These are phyloP conservation scores for Wickerhamomyces sp. DNA, from an alignment of 1,139 yeast species.

Conservation along the genomic window DNA sequence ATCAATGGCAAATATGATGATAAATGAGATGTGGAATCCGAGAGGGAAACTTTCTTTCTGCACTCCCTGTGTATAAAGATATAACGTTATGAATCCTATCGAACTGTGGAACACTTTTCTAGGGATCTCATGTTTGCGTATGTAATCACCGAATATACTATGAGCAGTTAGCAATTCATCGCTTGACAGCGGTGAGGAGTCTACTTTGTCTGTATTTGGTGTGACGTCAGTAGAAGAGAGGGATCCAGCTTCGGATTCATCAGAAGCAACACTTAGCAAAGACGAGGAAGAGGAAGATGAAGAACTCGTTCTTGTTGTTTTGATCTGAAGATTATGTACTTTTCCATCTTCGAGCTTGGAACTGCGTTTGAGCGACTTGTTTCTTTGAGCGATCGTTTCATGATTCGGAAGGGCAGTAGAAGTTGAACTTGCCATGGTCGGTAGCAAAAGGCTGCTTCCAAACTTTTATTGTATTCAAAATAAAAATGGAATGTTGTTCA, in stretches of 20 bases:
- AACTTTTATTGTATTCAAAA: too few species aligned
- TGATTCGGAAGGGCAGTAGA: slow-evolving; percentile 5
- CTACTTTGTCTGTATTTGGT: slow-evolving; percentile 6
- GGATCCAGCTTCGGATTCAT: neutral
- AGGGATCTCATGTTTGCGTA: slow-evolving; percentile 81
- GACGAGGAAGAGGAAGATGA: slow-evolving; percentile 5
- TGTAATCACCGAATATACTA: slow-evolving; percentile 42
- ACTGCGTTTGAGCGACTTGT: neutral
- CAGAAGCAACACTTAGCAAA: slow-evolving; percentile 1
- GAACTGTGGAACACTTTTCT: slow-evolving; percentile 85
- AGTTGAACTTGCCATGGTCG: neutral
- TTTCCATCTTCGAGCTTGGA: neutral
- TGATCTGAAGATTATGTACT: slow-evolving; percentile 1
- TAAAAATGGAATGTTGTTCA: too few species aligned
- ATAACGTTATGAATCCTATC: slow-evolving; percentile 76
- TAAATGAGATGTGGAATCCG: slow-evolving; percentile 52
- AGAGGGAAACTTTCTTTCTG: slow-evolving; percentile 52
- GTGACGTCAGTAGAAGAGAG: slow-evolving; percentile 9
- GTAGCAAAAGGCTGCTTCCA: neutral
- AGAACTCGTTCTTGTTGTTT: slow-evolving; percentile 1
- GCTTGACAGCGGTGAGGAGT: slow-evolving; percentile 10
- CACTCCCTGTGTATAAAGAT: slow-evolving; percentile 62
- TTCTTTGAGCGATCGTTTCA: slow-evolving; percentile 1
- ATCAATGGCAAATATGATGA: slow-evolving; percentile 60
- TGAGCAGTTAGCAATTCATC: slow-evolving; percentile 27